phyloP scores from a whole-genome alignment of 371 early-diverging fungal species.

The Rhizopus stolonifer region DNA sequence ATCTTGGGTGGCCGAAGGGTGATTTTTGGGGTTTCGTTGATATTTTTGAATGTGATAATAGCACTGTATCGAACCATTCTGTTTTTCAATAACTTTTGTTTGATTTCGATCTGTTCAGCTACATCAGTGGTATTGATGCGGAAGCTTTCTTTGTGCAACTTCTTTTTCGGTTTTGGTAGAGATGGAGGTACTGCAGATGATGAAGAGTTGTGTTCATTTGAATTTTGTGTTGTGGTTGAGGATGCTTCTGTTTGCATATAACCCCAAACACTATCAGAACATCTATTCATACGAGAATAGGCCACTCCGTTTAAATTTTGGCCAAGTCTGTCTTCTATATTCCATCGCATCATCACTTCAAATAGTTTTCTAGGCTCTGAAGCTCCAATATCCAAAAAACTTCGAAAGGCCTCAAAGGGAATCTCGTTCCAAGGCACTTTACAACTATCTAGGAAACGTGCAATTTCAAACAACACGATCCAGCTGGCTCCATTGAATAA shows the following conservation, averaged over 20 bases:
- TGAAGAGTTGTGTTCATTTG: neutral
- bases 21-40: constrained; percentile 12
- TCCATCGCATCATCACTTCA: constrained; percentile 37
- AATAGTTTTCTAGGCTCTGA: constrained; percentile 22
- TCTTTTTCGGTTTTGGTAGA: too few species aligned
- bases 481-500: constrained; percentile 23
- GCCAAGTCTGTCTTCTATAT: constrained; percentile 15
- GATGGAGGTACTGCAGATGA: neutral
- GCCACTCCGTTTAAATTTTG: constrained; percentile 9
- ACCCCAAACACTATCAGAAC: constrained; percentile 35
- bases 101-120: neutral
- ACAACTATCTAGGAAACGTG: constrained; percentile 26
- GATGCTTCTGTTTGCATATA: constrained; percentile 13
- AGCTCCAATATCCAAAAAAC: constrained; percentile 21
- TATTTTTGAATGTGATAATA: constrained; percentile 10
- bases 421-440: constrained; percentile 27
- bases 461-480: constrained; percentile 34
- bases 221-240: neutral
- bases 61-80: constrained; percentile 35
- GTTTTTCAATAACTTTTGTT: constrained; percentile 6
- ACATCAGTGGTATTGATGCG: too few species aligned
- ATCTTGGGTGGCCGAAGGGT: constrained; percentile 27
- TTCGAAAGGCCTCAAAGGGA: constrained; percentile 28
- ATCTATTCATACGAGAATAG: constrained; percentile 29
- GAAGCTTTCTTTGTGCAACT: too few species aligned